phyloP scores from a whole-genome alignment of 2,329 filamentous ascomycete species.

The Aspergillus floridensis region DNA sequence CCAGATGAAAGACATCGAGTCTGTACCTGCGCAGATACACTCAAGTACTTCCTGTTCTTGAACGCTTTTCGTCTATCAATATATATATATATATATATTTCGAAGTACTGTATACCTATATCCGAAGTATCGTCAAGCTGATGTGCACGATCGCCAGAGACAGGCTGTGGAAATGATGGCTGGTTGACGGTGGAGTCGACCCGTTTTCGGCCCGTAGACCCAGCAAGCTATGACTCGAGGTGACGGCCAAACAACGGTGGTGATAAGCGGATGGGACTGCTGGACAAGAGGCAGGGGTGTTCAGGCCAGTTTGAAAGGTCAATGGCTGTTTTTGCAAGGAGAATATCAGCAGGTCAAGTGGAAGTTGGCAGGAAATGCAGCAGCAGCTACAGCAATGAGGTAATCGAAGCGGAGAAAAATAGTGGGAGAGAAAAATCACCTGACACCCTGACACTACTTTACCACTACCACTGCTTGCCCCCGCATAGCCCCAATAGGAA shows the following conservation, averaged over 20 bases:
- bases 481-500: background rate
- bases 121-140: background rate
- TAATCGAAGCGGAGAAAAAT: background rate
- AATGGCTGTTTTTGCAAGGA: background rate
- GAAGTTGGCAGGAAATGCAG: background rate
- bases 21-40: background rate
- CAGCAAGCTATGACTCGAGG: background rate
- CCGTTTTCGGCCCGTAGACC: slow-evolving; percentile 6
- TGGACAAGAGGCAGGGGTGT: background rate
- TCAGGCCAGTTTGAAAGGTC: background rate
- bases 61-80: background rate
- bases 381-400: background rate
- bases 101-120: background rate
- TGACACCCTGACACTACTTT: background rate
- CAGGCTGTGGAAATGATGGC: background rate
- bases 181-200: slow-evolving; percentile 8
- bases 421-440: background rate
- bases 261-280: background rate
- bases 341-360: background rate
- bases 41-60: background rate
- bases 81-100: background rate
- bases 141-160: background rate
- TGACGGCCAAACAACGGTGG: background rate
- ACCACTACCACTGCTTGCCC: too few species aligned
- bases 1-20: background rate